Percentiles rank a stretch among this genome's conserved stretches.
These are phyloP conservation scores for Yamagishiella unicocca DNA, from an alignment of 139 green algal species.

Conservation along the genomic window DNA sequence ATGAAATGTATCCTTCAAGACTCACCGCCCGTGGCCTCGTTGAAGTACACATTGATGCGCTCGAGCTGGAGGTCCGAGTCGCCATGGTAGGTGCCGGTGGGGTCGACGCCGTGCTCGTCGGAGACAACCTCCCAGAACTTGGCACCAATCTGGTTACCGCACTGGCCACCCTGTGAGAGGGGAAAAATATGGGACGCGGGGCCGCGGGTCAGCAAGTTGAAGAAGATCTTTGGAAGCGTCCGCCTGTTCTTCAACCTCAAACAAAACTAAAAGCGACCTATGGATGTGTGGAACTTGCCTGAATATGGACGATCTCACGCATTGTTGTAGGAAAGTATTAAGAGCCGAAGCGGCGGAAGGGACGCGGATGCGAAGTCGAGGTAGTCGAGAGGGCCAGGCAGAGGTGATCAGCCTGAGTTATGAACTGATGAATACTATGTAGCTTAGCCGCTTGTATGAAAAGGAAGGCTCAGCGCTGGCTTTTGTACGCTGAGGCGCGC, in stretches of 20 bases:
- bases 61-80: conserved; percentile 98
- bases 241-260: too few species aligned
- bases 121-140: conserved; percentile 66
- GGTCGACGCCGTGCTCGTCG: conserved; percentile 85
- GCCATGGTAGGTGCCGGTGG: conserved; percentile 94
- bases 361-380: conserved; percentile 2
- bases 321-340: conserved; percentile 9
- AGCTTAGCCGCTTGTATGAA: too few species aligned
- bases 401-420: too few species aligned
- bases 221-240: neutral
- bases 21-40: conserved; percentile 95
- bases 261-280: neutral
- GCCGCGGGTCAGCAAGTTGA: neutral
- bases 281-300: neutral
- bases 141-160: conserved; percentile 95
- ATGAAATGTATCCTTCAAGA: too few species aligned
- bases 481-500: too few species aligned
- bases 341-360: neutral
- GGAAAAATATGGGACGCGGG: neutral
- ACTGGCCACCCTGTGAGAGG: conserved; percentile 89
- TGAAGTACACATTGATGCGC: conserved; percentile 99
- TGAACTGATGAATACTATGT: too few species aligned
- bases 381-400: too few species aligned
- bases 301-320: conserved; percentile 96
- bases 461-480: too few species aligned